A percentile compares a stretch with the other conserved stretches of the same genome.
Evolutionary conservation across 805 yeast species (phyloP).

Genomic region (Ogataea wickerhamii): DNA sequence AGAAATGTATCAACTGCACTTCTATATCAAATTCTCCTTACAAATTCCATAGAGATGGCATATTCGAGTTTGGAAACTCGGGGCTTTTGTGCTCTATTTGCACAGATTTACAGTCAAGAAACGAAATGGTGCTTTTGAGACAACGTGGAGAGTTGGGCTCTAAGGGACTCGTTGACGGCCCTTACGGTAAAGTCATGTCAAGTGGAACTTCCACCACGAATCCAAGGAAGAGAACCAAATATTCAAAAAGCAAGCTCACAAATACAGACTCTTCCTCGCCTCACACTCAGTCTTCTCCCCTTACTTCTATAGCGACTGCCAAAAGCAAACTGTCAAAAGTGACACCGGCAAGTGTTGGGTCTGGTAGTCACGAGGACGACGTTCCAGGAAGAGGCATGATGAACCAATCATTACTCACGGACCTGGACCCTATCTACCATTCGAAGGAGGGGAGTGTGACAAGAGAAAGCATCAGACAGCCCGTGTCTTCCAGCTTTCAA

Average conservation of each 20-base stretch:
- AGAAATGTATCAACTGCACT: conserved; percentile 32
- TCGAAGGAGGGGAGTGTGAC: not conserved
- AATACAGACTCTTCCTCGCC: conserved; percentile 9
- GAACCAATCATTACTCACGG: conserved; percentile 23
- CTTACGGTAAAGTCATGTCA: conserved; percentile 18
- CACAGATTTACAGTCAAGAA: conserved; percentile 21
- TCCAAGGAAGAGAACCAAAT: conserved; percentile 14
- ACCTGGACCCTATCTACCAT: conserved; percentile 26
- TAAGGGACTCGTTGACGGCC: conserved; percentile 33
- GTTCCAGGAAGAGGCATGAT: conserved; percentile 8
- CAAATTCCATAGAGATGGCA: conserved; percentile 32
- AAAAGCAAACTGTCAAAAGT: conserved; percentile 7
- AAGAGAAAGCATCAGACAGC: not conserved
- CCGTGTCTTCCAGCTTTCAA: not conserved
- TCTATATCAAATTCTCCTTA: conserved; percentile 29
- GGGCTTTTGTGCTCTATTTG: conserved; percentile 33
- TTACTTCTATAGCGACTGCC: conserved; percentile 6
- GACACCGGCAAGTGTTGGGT: not conserved
- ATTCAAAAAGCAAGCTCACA: conserved; percentile 4
- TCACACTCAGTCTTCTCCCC: conserved; percentile 13
- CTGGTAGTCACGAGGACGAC: conserved; percentile 1
- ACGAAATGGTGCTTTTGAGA: conserved; percentile 25
- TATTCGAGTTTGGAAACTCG: conserved; percentile 34
- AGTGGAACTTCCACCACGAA: conserved; percentile 5
- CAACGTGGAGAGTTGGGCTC: conserved; percentile 32